Percentiles rank a stretch among this genome's conserved stretches.
Evolutionary conservation across 495 filamentous ascomycete genomes (phyloP).

Genomic region (Annulohypoxylon maeteangense): DNA sequence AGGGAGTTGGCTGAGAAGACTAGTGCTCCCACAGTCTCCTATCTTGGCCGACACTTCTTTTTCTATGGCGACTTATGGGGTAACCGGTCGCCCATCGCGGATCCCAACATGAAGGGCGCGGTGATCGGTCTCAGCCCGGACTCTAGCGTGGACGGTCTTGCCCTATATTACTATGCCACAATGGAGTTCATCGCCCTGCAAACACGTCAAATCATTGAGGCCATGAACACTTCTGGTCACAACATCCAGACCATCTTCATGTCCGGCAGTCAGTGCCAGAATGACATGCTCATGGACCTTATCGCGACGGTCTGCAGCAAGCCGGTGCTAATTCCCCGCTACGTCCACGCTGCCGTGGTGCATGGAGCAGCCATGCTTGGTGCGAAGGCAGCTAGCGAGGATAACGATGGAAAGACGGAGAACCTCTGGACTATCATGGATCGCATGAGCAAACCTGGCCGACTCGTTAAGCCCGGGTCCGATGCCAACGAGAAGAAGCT

Average conservation of each 20-base stretch:
- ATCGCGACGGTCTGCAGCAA: constrained; percentile 90
- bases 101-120: constrained; percentile 89
- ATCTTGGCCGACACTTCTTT: constrained; percentile 90
- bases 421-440: constrained; percentile 96
- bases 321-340: constrained; percentile 90
- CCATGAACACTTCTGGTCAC: constrained; percentile 89
- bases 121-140: constrained; percentile 87
- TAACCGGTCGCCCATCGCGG: constrained; percentile 92
- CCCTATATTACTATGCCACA: constrained; percentile 89
- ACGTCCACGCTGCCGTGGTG: constrained; percentile 94
- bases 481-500: constrained; percentile 80
- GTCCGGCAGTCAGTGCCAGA: constrained; percentile 97
- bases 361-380: constrained; percentile 97
- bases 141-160: constrained; percentile 83
- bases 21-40: constrained; percentile 79
- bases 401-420: constrained; percentile 80
- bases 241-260: constrained; percentile 93
- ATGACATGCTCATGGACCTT: constrained; percentile 87
- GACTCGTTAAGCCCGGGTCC: constrained; percentile 75
- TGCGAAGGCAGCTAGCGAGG: constrained; percentile 88
- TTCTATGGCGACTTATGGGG: constrained; percentile 99
- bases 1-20: constrained; percentile 73
- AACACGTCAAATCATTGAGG: constrained; percentile 92
- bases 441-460: constrained; percentile 94
- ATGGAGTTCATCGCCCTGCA: constrained; percentile 98